Evolutionary conservation across 176 grass and related monocot genomes (phyloP), one percentile per base, ranked within the genome.

Genomic region (Pontederia crassipes): DNA sequence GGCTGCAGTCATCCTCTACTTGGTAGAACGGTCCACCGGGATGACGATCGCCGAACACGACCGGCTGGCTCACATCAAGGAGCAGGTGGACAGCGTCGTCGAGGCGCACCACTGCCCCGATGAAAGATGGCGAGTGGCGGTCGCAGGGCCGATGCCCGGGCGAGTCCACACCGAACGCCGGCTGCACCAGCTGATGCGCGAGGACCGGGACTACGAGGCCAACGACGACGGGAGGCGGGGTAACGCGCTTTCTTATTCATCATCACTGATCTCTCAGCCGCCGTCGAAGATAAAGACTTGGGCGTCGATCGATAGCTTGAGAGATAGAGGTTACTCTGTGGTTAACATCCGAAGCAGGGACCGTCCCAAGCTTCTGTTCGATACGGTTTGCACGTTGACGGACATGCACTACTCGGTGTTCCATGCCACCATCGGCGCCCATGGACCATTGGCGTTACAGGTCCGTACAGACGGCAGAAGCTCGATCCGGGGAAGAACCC

Each of bases 401-500:
- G 89, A 94, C 81, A 81, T 94, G 85, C 72, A 79, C 8, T 94
- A 94, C 83, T 74, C 75, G 32, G 80, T 94, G 66, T 84, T 84
- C 80, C 89, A 94, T 50, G 89, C 84, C 57, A 66, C 80, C 69
- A 48, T 74, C 48, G 71, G 79, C 0, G 77, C 87, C 9, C 87
- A 53, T 12, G 51, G 51, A 14, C 15, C 13, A 4, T 12, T 53
- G 51, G 15, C 15, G 51, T 4, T 53, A 13, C 15, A 12, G 13
- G 12, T 52, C 14, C 14, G 12, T 53, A 7, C 7, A 14, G 51
- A 5, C 13, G 51, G 12, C 13, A n/a, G 51, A 53, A 54, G 4
- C 8, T 1, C 51, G 11, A 54, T 16, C 51, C 4, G 11, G 5
- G 7, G 5, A 11, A 12, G 14, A 54, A 14, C 11, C 14, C 51